Evolutionary conservation across 176 grass and related monocot genomes (phyloP).

Genomic region (Oryza punctata): DNA sequence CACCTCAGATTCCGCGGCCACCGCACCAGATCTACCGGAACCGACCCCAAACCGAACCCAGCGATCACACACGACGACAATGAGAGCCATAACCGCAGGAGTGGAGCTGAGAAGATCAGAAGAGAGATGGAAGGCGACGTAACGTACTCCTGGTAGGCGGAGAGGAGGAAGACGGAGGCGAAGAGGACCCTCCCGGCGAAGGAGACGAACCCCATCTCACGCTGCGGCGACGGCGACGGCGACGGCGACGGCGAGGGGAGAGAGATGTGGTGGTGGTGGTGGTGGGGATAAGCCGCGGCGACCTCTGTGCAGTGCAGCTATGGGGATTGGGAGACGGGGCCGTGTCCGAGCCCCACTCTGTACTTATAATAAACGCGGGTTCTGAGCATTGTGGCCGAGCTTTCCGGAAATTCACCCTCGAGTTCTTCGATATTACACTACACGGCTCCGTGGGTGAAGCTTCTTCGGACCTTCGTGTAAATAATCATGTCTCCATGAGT

Average conservation of each 20-base stretch:
- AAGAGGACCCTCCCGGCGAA: constrained; percentile 86
- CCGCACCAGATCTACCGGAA: constrained; percentile 47
- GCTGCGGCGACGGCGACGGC: not conserved
- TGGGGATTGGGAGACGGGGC: constrained; percentile 37
- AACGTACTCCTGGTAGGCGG: constrained; percentile 92
- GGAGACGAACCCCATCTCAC: constrained; percentile 79
- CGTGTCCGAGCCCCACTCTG: constrained; percentile 35
- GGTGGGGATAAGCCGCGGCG: not conserved
- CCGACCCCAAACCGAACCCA: not conserved
- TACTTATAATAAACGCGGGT: constrained; percentile 42
- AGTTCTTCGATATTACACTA: not conserved
- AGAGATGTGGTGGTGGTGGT: not conserved
- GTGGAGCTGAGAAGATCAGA: not conserved
- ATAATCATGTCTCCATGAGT: not conserved
- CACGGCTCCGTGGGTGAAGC: not conserved
- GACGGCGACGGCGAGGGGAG: not conserved
- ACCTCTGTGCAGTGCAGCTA: constrained; percentile 33
- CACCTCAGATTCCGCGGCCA: not conserved
- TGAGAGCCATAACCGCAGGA: not conserved
- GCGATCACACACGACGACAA: not conserved
- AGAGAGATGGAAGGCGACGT: not conserved
- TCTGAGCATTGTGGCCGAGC: not conserved
- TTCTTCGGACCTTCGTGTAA: too few species aligned
- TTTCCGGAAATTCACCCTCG: not conserved
- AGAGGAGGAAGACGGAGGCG: constrained; percentile 79